A percentile compares a stretch with the other conserved stretches of the same genome.
These are phyloP conservation scores for Fusarium nodosum DNA, from an alignment of 2,329 filamentous ascomycete species.

Conservation along the genomic window DNA sequence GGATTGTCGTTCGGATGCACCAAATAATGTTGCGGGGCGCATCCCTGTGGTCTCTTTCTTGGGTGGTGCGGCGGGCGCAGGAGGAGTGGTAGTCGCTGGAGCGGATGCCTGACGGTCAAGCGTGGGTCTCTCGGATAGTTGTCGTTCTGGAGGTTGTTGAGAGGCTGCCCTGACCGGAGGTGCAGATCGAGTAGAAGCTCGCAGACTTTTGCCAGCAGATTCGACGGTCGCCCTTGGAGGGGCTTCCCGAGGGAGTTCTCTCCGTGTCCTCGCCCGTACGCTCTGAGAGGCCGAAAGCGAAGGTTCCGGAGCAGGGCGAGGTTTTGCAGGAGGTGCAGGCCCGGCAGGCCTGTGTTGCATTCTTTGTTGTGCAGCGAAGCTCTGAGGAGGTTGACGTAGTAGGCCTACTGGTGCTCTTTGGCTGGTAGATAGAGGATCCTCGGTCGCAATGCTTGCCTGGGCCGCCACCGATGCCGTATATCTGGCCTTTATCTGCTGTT, in stretches of 20 bases:
- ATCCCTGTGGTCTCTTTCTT: slow-evolving; percentile 51
- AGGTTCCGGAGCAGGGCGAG: slow-evolving; percentile 47
- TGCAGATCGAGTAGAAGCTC: slow-evolving; percentile 48
- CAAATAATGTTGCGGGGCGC: slow-evolving; percentile 67
- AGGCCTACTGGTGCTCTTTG: slow-evolving; percentile 59
- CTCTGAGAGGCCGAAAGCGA: slow-evolving; percentile 50
- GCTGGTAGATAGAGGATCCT: slow-evolving; percentile 53
- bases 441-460: slow-evolving; percentile 48
- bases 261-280: slow-evolving; percentile 49
- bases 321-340: slow-evolving; percentile 42
- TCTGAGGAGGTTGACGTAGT: slow-evolving; percentile 70
- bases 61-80: slow-evolving; percentile 41
- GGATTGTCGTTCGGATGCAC: slow-evolving; percentile 65
- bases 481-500: slow-evolving; percentile 57
- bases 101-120: slow-evolving; percentile 50
- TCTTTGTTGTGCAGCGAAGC: slow-evolving; percentile 75
- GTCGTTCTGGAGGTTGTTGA: slow-evolving; percentile 47
- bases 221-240: slow-evolving; percentile 45
- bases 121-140: slow-evolving; percentile 39
- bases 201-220: slow-evolving; percentile 47
- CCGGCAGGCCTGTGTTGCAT: slow-evolving; percentile 65
- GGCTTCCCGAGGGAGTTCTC: slow-evolving; percentile 48
- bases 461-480: slow-evolving; percentile 51
- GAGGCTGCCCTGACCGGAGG: slow-evolving; percentile 50
- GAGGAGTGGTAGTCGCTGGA: slow-evolving; percentile 39